Evolutionary conservation across 1,139 yeast species (phyloP), one percentile per base, ranked within the genome.

Genomic region (Meyerozyma elateridarum): DNA sequence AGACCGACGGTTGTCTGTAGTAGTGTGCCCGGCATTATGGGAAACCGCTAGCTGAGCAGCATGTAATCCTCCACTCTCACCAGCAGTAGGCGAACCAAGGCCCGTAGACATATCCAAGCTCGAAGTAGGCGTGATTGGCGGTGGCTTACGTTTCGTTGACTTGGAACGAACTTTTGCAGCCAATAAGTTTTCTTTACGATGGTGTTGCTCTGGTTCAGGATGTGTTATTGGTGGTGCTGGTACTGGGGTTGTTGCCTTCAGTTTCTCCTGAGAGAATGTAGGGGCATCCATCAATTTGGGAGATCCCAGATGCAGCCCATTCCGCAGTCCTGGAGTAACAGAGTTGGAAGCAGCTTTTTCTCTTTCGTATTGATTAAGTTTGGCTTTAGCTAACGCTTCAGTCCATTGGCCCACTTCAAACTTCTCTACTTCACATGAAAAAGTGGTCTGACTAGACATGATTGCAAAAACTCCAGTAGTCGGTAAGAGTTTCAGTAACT

Each of bases 361-460:
- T 41, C 77, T 60, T 38, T 77, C 81, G 35, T 56, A 58, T 39
- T 70, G 74, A 37, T 61, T 59, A 5, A 56, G 41, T 43, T 78
- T 70, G 0, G 80, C 52, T 38, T 61, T 70, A 4, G 75, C 74
- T 28, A 79, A 56, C 0, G 70, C 51, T 31, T 68, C 73, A 0
- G 84, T 76, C 85, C 85, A 79, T 12, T 58, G 51, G 20, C 63
- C 56, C 0, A 77, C 63, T 26, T 75, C 81, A 28, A 49, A 56
- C 39, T 68, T 73, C 29, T 74, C 78, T n/a, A 70, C 79, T 45
- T 78, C 83, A 54, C 75, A 73, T 3, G 69, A 63, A 40, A 73
- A 65, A 0, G 81, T 64, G 3, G 71, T 59, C 5, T 51, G 54
- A 22, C 51, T 50, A 0, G 81, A 73, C 36, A 65, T 64, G 21